Base-by-base conservation (phyloP, 257 asterid genomes). In the Pogostemon cablin region DNA sequence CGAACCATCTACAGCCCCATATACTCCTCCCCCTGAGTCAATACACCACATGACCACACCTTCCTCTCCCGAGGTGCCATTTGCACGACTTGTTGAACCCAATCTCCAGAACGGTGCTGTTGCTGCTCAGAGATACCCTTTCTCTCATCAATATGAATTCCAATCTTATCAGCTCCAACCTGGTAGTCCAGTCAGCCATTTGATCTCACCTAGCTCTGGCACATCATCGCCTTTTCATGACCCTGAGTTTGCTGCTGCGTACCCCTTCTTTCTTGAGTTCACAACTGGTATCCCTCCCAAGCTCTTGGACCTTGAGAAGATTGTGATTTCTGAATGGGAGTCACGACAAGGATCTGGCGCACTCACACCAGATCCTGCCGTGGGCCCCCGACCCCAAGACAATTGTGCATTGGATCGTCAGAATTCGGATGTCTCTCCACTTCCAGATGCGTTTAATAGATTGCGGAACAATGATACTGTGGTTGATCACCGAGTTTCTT, bases 1-100 rank as follows among this genome's bases (percentile, higher is more conserved):
- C 0, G 96, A 93, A 77, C 98, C 99, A 42, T 93, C 99, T 4
- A 91, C 98, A 17, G 99, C 99, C 58, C 96, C 99, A 40, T 89
- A 81, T 56, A 91, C 99, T 37, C 98, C 99, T 72, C 99, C 99
- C n/a, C 93, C 96, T 0, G 99, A 93, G 80, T 85, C 91, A 1
- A 82, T 82, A 73, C 96, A 53, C 20, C 60, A 87, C 79, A 62
- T 89, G 82, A 93, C 99, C 2, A 86, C 91, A 39, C 99, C 99
- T 65, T 89, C 98, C 67, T 93, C 99, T 25, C 99, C 99, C 3
- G 98, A 93, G 86, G 99, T 93, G 46, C 99, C 99, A 9, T 93
- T 93, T 77, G 99, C 99, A 7, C 77, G 87, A 68, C 91, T 93
- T 74, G 87, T 93, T 5, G 97, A 91, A 58, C 90, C 96, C 59